Evolutionary conservation across 805 yeast genomes (phyloP).

Genomic region (Wickerhamiella allomyrinae): DNA sequence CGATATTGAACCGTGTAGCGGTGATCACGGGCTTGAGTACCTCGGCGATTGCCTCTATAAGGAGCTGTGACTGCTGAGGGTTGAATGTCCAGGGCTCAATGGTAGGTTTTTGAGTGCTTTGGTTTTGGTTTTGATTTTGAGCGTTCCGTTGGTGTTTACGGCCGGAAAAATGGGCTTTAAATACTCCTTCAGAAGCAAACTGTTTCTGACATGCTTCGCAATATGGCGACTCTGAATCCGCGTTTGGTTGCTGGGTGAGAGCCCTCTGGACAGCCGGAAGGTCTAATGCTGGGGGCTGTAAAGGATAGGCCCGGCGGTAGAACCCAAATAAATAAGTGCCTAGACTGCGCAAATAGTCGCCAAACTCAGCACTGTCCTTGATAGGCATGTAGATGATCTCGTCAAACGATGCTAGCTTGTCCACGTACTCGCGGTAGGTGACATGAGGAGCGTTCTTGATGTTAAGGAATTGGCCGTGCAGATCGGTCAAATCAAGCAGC

Average conservation of each 20-base stretch:
- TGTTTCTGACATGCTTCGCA: conserved; percentile 52
- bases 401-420: conserved; percentile 27
- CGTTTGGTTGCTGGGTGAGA: not conserved
- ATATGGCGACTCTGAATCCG: conserved; percentile 24
- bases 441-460: conserved; percentile 18
- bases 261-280: not conserved
- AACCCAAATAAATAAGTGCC: conserved; percentile 37
- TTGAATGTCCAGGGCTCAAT: too few relatives aligned
- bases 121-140: conserved; percentile 3
- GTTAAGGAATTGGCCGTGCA: conserved; percentile 21
- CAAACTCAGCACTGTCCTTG: conserved; percentile 27
- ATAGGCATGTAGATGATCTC: conserved; percentile 11
- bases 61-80: too few relatives aligned
- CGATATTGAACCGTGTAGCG: conserved; percentile 45
- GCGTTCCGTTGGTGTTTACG: conserved; percentile 54
- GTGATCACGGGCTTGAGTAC: conserved; percentile 30
- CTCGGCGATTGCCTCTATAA: conserved; percentile 27
- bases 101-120: too few relatives aligned
- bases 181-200: conserved; percentile 54
- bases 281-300: conserved; percentile 18
- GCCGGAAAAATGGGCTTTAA: conserved; percentile 52
- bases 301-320: conserved; percentile 34
- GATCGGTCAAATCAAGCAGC: conserved; percentile 34
- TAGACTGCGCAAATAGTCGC: conserved; percentile 33
- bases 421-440: conserved; percentile 39